phyloP scores from a whole-genome alignment of 129 eudicot species.

The Escallonia rubra region DNA sequence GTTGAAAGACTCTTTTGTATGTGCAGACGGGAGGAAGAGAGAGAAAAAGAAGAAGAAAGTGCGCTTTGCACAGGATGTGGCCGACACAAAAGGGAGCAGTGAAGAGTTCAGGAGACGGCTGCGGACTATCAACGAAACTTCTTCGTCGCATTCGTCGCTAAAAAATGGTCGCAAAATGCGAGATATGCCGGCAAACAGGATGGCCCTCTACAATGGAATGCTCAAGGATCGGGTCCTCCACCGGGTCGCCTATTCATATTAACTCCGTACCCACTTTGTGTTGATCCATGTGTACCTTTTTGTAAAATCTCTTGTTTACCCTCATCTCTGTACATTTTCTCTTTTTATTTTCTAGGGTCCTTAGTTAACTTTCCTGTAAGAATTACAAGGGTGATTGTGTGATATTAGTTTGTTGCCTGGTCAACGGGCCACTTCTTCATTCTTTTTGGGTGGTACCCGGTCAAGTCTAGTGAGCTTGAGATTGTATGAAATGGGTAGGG shows the following conservation, averaged over 20 bases:
- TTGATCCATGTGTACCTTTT: neutral
- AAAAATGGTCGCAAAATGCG: conserved; percentile 20
- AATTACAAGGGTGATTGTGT: conserved; percentile 1
- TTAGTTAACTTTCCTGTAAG: conserved; percentile 5
- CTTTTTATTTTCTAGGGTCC: neutral
- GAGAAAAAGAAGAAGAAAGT: conserved; percentile 75
- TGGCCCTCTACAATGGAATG: conserved; percentile 71
- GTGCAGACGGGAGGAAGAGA: conserved; percentile 41
- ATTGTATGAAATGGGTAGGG: no score
- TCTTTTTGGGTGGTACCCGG: no score
- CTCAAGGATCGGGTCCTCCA: conserved; percentile 64
- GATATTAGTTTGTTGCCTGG: neutral
- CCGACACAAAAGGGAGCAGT: conserved; percentile 71
- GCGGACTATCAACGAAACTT: neutral
- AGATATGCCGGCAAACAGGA: conserved; percentile 59
- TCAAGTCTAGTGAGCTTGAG: no score
- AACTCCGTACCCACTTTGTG: conserved; percentile 3
- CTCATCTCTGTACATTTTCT: conserved; percentile 7
- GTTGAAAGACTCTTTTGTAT: no score
- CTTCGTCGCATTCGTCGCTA: conserved; percentile 3
- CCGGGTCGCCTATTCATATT: conserved; percentile 45
- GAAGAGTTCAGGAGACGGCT: conserved; percentile 56
- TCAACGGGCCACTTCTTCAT: no score
- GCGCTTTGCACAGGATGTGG: conserved; percentile 84
- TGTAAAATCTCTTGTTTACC: conserved; percentile 23